Conservation (phyloP, 139 green algal genomes). For the Chlorella sp. region DNA sequence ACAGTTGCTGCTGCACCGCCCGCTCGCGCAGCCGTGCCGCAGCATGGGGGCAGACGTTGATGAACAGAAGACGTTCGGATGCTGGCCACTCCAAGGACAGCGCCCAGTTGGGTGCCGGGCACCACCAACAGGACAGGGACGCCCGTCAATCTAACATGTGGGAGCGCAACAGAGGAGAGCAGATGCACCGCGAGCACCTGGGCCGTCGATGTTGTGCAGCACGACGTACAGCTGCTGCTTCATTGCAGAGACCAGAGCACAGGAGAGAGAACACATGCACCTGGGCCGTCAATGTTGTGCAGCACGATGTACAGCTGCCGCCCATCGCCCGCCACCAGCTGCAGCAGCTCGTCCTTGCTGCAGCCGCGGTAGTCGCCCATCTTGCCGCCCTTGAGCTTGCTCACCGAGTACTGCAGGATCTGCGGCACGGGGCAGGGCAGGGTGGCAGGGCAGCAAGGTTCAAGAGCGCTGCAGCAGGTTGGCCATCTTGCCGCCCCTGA, state of each 20-base stretch:
- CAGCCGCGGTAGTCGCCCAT: background rate
- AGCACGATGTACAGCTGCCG: slow-evolving; percentile 77
- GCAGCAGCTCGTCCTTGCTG: slow-evolving; percentile 38
- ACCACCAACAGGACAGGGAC: too few species aligned
- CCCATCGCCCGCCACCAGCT: slow-evolving; percentile 27
- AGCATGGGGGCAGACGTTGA: too few species aligned
- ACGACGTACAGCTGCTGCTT: slow-evolving; percentile 67
- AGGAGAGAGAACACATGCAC: slow-evolving; percentile 29
- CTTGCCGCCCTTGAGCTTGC: background rate
- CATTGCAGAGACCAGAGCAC: too few species aligned
- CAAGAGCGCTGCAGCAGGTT: too few species aligned
- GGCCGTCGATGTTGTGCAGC: slow-evolving; percentile 61
- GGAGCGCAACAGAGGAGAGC: too few species aligned
- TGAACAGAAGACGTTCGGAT: too few species aligned
- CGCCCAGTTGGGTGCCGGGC: background rate
- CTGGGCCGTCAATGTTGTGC: slow-evolving; percentile 90
- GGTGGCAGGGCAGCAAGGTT: too few species aligned
- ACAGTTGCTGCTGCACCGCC: too few species aligned
- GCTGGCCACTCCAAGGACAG: too few species aligned
- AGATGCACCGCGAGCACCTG: slow-evolving; percentile 38
- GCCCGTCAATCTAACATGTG: too few species aligned
- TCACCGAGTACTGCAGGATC: background rate
- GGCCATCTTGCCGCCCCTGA: too few species aligned
- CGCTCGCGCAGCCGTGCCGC: too few species aligned
- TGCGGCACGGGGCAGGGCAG: background rate